These are phyloP conservation scores for Boletus coccyginus DNA, from an alignment of 768 basidiomycete genomes.

Conservation along the genomic window DNA sequence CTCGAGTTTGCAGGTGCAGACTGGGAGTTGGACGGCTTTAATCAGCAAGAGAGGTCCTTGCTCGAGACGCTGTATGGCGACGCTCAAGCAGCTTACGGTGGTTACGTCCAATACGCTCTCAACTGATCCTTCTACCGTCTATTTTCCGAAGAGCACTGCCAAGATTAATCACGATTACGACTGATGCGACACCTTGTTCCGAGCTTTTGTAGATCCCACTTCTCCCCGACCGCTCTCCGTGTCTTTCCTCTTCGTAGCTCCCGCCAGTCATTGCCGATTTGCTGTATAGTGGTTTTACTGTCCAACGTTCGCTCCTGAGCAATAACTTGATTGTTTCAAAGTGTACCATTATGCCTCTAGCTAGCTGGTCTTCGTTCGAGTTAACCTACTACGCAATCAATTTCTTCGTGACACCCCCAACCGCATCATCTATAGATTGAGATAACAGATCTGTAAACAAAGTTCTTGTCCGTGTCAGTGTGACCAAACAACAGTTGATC, in stretches of 20 bases:
- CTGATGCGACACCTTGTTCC: not conserved
- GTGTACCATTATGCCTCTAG: no score
- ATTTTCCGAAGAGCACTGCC: not conserved
- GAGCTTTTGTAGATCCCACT: not conserved
- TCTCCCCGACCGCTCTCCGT: not conserved
- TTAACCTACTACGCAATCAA: no score
- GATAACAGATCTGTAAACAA: no score
- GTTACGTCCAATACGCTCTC: constrained; percentile 14
- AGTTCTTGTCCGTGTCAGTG: no score
- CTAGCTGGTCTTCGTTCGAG: no score
- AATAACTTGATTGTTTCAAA: no score
- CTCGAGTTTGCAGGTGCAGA: constrained; percentile 22
- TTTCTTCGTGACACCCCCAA: no score
- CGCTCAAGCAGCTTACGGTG: constrained; percentile 25
- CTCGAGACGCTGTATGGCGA: constrained; percentile 25
- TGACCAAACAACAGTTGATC: no score
- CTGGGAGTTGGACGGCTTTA: constrained; percentile 21
- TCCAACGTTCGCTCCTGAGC: no score
- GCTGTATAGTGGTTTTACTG: no score
- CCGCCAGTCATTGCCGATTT: no score
- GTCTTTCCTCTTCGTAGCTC: not conserved
- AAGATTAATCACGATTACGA: not conserved
- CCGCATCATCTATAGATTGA: no score
- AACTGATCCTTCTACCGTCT: not conserved
- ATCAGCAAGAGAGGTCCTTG: constrained; percentile 14